Base-by-base conservation (phyloP, 306 rosid species). In the Inga laurina region DNA sequence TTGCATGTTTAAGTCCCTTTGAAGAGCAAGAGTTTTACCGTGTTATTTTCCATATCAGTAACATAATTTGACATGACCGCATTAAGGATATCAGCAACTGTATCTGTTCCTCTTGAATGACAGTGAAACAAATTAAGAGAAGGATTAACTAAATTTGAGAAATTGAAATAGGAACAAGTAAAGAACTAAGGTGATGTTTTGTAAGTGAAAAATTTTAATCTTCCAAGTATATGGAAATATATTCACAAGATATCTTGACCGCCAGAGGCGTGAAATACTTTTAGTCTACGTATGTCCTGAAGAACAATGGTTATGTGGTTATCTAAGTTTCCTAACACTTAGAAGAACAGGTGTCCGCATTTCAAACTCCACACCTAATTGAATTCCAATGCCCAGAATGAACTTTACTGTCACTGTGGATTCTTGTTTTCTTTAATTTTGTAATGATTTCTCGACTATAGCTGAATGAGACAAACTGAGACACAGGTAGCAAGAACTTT, bases 1-100 rank as follows among this genome's bases (percentile, higher is more conserved):
- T 77, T 64, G 43, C 81, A 79, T 74, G 71, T 43, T 56, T 66
- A 57, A 84, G 65, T 15, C 27, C 48, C 49, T 79, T 73, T 44
- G 70, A 74, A 79, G 44, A 64, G 34, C 32, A 18, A 72, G 16
- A 72, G 48, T 15, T 30, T 44, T 30, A 18, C 12, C 32, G 13
- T 39, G 22, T 7, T 14, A 49, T 39, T 57, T 59, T 77, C 34
- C 59, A n/a, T 7, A 44, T 61, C 72, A 32, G 32, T 61, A 4
- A 49, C 16, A 15, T 37, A 77, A 15, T 59, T 22, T 61, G 35
- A 52, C 66, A 54, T 46, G 3, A 13, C 8, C 12, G 35, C 45
- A 41, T 68, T 76, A 39, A 56, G 52, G 34, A 72, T 37, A 41
- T 72, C 39, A 43, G 44, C 80, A 6, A 43, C 68, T 72, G 65